Conservation (phyloP, 2,329 filamentous ascomycete genomes). For the Coniella lustricola region DNA sequence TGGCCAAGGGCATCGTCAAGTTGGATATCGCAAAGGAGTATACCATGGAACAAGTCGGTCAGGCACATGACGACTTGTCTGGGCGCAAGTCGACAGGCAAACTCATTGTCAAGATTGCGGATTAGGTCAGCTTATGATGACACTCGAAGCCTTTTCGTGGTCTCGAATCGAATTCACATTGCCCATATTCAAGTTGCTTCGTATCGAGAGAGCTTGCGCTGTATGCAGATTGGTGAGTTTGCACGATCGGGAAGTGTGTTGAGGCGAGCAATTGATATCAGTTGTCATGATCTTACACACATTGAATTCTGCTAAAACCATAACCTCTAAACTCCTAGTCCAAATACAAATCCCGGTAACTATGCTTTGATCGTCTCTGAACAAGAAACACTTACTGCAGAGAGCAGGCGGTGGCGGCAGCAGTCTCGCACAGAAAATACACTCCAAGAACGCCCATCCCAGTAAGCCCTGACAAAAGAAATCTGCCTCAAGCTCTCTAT, state of each 20-base stretch:
- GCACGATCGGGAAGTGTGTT: not conserved
- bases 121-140: not conserved
- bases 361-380: too few relatives aligned
- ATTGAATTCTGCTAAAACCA: not conserved
- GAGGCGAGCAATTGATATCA: not conserved
- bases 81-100: constrained; percentile 16
- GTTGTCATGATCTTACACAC: not conserved
- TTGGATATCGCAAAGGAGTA: constrained; percentile 16
- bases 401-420: too few relatives aligned
- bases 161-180: too few relatives aligned
- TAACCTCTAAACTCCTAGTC: not conserved
- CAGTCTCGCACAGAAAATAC: too few relatives aligned
- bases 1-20: constrained; percentile 16
- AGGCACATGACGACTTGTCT: constrained; percentile 15
- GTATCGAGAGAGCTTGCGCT: too few relatives aligned
- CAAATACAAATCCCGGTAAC: not conserved
- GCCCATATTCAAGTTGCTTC: too few relatives aligned
- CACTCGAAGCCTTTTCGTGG: too few relatives aligned
- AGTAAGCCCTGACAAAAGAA: too few relatives aligned
- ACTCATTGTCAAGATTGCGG: constrained; percentile 16
- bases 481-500: too few relatives aligned
- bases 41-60: constrained; percentile 12
- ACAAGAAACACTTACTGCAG: too few relatives aligned
- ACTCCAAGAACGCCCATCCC: too few relatives aligned
- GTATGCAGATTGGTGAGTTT: too few relatives aligned